Conservation (phyloP, 2,329 filamentous ascomycete species). For the Didymella keratinophila region DNA sequence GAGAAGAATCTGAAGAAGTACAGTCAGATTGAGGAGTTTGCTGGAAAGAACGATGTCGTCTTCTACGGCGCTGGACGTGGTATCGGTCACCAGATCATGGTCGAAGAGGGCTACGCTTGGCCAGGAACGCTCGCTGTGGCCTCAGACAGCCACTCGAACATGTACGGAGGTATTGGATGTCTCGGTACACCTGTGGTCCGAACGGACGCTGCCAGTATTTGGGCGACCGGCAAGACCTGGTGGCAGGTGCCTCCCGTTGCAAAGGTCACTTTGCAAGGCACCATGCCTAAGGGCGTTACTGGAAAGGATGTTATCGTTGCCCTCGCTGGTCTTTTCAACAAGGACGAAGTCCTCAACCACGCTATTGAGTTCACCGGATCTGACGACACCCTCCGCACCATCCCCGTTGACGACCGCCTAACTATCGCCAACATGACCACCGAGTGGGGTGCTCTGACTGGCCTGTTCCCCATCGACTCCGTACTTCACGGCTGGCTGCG, state of each 20-base stretch:
- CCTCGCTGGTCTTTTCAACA: constrained; percentile 84
- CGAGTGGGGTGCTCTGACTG: constrained; percentile 78
- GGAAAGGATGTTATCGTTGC: constrained; percentile 96
- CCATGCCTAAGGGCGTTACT: constrained; percentile 79
- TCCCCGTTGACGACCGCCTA: constrained; percentile 76
- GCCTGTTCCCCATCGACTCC: constrained; percentile 81
- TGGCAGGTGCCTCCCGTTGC: constrained; percentile 88
- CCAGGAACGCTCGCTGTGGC: constrained; percentile 85
- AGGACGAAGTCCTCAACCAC: constrained; percentile 90
- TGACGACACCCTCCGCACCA: constrained; percentile 75
- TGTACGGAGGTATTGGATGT: constrained; percentile 81
- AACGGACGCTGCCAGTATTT: constrained; percentile 86
- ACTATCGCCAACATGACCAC: constrained; percentile 84
- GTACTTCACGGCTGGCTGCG: constrained; percentile 77
- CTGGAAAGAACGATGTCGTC: constrained; percentile 75
- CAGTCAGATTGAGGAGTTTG: constrained; percentile 80
- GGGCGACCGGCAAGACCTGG: constrained; percentile 84
- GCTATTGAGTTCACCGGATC: constrained; percentile 86
- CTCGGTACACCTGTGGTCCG: constrained; percentile 83
- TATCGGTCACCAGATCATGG: constrained; percentile 92
- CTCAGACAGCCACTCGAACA: constrained; percentile 78
- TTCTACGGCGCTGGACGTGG: constrained; percentile 81
- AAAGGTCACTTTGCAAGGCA: constrained; percentile 78
- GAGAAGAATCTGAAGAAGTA: constrained; percentile 86
- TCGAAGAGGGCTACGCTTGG: constrained; percentile 86